These are phyloP conservation scores for Dacryopinax primogenitus DNA, from an alignment of 768 basidiomycete genomes.

Conservation along the genomic window DNA sequence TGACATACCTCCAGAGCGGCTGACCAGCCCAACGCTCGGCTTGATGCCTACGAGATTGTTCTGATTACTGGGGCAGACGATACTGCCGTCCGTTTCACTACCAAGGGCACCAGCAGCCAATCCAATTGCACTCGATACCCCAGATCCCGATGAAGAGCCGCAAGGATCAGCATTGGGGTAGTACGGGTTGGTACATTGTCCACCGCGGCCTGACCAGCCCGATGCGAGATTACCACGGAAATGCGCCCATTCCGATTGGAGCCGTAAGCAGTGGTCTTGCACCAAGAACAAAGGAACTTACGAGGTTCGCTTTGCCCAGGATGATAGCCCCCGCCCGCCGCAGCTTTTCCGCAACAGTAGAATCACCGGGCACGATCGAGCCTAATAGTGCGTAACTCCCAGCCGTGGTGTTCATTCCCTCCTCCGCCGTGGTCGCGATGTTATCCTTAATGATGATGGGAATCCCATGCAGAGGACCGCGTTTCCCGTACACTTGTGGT, in stretches of 20 bases:
- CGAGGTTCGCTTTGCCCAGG: constrained; percentile 17
- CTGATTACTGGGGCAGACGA: constrained; percentile 38
- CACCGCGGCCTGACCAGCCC: constrained; percentile 47
- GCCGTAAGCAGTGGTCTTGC: background rate
- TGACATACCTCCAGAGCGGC: constrained; percentile 41
- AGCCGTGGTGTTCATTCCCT: constrained; percentile 3
- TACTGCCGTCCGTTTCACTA: constrained; percentile 44
- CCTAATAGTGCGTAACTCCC: background rate
- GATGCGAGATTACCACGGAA: constrained; percentile 36
- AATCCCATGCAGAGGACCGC: constrained; percentile 43
- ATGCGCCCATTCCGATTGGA: constrained; percentile 38
- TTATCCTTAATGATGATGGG: constrained; percentile 42
- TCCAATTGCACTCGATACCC: constrained; percentile 40
- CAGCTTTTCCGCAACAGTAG: constrained; percentile 17
- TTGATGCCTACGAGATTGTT: constrained; percentile 50
- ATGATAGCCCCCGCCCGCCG: constrained; percentile 22
- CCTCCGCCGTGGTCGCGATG: background rate
- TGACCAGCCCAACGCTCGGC: constrained; percentile 47
- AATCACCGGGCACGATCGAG: constrained; percentile 28
- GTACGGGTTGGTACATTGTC: constrained; percentile 41
- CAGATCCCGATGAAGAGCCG: constrained; percentile 50
- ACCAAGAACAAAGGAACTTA: background rate
- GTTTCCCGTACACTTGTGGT: constrained; percentile 32
- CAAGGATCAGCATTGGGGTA: constrained; percentile 42
- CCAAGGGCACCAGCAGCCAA: constrained; percentile 29